Evolutionary conservation across 164 flowering plant genomes (phyloP).

Genomic region (Liriodendron chinense): DNA sequence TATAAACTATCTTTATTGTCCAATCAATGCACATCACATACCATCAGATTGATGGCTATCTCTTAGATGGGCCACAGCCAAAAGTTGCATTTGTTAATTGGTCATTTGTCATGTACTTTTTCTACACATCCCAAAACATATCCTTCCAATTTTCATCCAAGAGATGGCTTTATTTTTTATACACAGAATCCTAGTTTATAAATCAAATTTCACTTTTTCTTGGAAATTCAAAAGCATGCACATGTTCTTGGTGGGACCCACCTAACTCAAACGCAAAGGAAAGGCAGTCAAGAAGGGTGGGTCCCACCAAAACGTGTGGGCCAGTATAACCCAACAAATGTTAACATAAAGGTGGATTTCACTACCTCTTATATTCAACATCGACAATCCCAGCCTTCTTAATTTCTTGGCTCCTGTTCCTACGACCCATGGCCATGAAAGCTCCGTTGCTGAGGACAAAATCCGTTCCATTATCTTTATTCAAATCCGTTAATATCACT

Average conservation of each 20-base stretch:
- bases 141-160: not conserved
- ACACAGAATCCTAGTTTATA: too few relatives aligned
- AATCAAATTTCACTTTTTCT: too few relatives aligned
- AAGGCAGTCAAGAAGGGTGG: too few relatives aligned
- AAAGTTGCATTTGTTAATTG: not conserved
- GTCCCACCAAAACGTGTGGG: too few relatives aligned
- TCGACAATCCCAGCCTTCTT: slow-evolving; percentile 54
- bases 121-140: not conserved
- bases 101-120: too few relatives aligned
- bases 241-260: not conserved
- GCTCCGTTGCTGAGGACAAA: slow-evolving; percentile 75
- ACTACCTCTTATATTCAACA: slow-evolving; percentile 81
- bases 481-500: slow-evolving; percentile 64
- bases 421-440: slow-evolving; percentile 62
- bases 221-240: too few relatives aligned
- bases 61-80: too few relatives aligned
- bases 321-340: too few relatives aligned
- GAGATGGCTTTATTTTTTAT: too few relatives aligned
- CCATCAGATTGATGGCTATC: too few relatives aligned
- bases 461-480: slow-evolving; percentile 50
- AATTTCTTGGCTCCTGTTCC: slow-evolving; percentile 43
- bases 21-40: not conserved
- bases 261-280: not conserved
- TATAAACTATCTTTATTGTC: not conserved
- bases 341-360: too few relatives aligned